Evolutionary conservation across 768 basidiomycete species (phyloP).

Genomic region (Boletus rubropictus): DNA sequence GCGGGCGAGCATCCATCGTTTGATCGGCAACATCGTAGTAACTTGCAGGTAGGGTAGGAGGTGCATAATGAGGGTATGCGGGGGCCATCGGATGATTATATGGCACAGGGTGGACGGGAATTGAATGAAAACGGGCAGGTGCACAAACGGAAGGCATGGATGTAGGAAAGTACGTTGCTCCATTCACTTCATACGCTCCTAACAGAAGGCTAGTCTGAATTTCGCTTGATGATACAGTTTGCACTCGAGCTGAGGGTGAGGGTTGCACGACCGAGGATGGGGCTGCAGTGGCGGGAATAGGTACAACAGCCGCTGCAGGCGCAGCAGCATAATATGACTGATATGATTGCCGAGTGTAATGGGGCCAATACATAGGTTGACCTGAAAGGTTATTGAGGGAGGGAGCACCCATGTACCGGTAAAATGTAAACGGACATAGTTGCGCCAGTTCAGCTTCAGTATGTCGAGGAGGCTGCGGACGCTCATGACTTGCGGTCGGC

Average conservation of each 20-base stretch:
- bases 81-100: constrained; percentile 6
- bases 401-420: not conserved
- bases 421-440: constrained; percentile 27
- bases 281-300: not conserved
- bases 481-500: not conserved
- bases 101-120: constrained; percentile 3
- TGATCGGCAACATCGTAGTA: constrained; percentile 6
- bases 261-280: constrained; percentile 2
- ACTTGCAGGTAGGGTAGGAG: not conserved
- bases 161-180: constrained; percentile 28
- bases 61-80: constrained; percentile 9
- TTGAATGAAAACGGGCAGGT: constrained; percentile 3
- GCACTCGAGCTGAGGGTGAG: not conserved
- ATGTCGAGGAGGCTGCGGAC: constrained; percentile 23
- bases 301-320: constrained; percentile 11
- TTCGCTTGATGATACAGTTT: not conserved
- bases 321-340: constrained; percentile 29
- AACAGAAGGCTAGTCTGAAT: constrained; percentile 6
- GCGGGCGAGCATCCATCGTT: not conserved
- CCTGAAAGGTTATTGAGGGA: constrained; percentile 7
- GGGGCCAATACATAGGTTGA: constrained; percentile 15
- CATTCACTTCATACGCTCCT: constrained; percentile 22
- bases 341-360: constrained; percentile 11
- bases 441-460: constrained; percentile 28
- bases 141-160: not conserved